Percentiles rank a stretch among this genome's conserved stretches.
Conservation (phyloP, 305 asterid genomes). For the Fraxinus sp. region DNA sequence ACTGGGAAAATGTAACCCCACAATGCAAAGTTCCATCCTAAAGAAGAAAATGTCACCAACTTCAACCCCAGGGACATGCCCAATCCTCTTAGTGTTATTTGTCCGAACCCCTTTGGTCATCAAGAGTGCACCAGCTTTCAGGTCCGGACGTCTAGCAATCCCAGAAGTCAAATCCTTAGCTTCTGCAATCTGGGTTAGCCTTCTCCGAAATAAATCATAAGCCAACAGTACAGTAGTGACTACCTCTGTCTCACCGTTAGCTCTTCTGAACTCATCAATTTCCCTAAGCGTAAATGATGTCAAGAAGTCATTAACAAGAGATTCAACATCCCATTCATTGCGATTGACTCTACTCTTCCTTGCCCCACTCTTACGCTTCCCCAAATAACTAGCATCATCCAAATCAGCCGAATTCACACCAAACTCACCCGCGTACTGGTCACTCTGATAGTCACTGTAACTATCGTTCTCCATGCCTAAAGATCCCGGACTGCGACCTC, state of each 20-base stretch:
- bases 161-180: constrained; percentile 44
- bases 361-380: constrained; percentile 45
- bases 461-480: constrained; percentile 35
- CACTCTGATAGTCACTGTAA: constrained; percentile 35
- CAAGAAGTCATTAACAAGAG: constrained; percentile 41
- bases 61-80: constrained; percentile 72
- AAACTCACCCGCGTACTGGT: constrained; percentile 41
- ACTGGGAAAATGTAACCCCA: constrained; percentile 75
- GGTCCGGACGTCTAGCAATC: constrained; percentile 62
- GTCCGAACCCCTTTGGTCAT: constrained; percentile 69
- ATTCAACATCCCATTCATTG: constrained; percentile 42
- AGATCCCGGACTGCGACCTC: constrained; percentile 29
- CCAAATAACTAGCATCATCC: constrained; percentile 42
- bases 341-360: constrained; percentile 40
- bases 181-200: constrained; percentile 61
- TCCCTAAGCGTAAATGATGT: constrained; percentile 43
- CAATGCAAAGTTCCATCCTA: constrained; percentile 85
- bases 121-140: constrained; percentile 58
- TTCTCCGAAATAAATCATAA: constrained; percentile 58
- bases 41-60: constrained; percentile 84
- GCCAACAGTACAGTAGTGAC: constrained; percentile 33
- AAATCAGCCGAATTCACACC: constrained; percentile 35
- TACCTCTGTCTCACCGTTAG: constrained; percentile 48
- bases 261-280: constrained; percentile 44
- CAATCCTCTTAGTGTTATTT: constrained; percentile 55